Evolutionary conservation across 305 asterid genomes (phyloP).

Genomic region (Withania somnifera): DNA sequence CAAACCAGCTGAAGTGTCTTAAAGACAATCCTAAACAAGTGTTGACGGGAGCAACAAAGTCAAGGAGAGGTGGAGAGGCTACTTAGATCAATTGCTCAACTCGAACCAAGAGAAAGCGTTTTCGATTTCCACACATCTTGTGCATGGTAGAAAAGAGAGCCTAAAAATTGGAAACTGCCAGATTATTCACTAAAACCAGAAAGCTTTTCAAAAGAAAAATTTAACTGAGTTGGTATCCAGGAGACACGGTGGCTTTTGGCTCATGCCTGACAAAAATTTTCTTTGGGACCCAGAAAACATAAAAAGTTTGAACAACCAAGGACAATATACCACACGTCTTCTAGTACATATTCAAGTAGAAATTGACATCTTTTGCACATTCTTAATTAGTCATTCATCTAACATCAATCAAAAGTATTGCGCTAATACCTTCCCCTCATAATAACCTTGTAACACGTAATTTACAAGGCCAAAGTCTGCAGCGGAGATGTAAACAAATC

Average conservation of each 20-base stretch:
- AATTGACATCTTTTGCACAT: not conserved
- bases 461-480: conserved; percentile 2
- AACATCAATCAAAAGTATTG: not conserved
- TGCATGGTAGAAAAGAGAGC: not conserved
- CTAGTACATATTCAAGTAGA: not conserved
- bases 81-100: not conserved
- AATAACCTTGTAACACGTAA: not conserved
- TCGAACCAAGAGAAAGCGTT: not conserved
- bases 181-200: not conserved
- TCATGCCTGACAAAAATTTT: not conserved
- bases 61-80: not conserved
- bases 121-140: not conserved
- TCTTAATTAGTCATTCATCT: not conserved
- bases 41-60: not conserved
- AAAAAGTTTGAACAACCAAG: not conserved
- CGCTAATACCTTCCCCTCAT: conserved; percentile 69
- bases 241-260: not conserved
- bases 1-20: not conserved
- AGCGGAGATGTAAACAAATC: conserved; percentile 7
- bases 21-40: not conserved
- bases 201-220: not conserved
- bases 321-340: not conserved
- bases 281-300: not conserved
- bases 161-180: not conserved
- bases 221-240: not conserved